Conservation (phyloP, 768 basidiomycete species). For the Lactarius sanguifluus region DNA sequence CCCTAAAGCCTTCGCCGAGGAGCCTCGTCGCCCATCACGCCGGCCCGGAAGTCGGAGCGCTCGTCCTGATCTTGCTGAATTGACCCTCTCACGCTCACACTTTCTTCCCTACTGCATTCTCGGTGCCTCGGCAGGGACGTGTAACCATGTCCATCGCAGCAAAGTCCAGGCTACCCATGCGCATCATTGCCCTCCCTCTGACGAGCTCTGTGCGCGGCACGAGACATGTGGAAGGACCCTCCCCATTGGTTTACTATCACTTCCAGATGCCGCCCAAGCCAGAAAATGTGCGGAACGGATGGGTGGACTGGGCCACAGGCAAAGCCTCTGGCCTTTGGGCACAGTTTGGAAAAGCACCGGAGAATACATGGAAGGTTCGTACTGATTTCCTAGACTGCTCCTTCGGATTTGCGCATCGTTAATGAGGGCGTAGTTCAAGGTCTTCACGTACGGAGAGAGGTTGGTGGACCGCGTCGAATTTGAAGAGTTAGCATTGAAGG, state of each 20-base stretch:
- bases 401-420: not conserved
- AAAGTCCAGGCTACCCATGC: slow-evolving; percentile 37
- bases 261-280: slow-evolving; percentile 35
- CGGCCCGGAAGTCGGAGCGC: not conserved
- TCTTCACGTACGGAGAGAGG: slow-evolving; percentile 64
- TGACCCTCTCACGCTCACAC: not conserved
- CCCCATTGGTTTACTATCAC: slow-evolving; percentile 46
- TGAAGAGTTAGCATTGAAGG: slow-evolving; percentile 75
- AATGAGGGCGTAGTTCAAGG: slow-evolving; percentile 48
- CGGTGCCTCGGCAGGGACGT: not conserved
- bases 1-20: not conserved
- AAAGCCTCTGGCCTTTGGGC: slow-evolving; percentile 64
- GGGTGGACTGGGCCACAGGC: slow-evolving; percentile 47
- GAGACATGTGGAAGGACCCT: slow-evolving; percentile 8
- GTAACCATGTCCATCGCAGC: slow-evolving; percentile 24
- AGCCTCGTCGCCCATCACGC: not conserved
- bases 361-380: slow-evolving; percentile 73
- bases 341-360: slow-evolving; percentile 60
- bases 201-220: slow-evolving; percentile 31
- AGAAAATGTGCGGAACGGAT: slow-evolving; percentile 38
- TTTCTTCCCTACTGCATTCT: not conserved
- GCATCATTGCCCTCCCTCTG: slow-evolving; percentile 51
- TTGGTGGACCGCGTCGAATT: slow-evolving; percentile 73
- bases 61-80: not conserved
- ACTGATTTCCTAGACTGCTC: slow-evolving; percentile 1